Conservation (phyloP, 495 filamentous ascomycete species). For the Chaetomium tenue region DNA sequence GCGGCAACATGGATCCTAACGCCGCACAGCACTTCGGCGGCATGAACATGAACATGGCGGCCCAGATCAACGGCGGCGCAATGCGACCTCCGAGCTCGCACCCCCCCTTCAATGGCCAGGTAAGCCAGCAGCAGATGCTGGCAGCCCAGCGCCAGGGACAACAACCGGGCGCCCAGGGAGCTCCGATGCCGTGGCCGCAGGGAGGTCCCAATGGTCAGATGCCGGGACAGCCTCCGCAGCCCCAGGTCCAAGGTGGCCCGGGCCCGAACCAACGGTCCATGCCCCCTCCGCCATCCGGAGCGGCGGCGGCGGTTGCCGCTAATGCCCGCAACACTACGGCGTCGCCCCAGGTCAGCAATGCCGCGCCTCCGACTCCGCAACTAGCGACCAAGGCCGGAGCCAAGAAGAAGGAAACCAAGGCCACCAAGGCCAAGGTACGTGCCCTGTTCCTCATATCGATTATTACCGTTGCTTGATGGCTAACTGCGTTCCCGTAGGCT, state of each 20-base stretch:
- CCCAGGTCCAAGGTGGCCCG: conserved; percentile 66
- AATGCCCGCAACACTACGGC: conserved; percentile 65
- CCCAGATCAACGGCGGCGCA: conserved; percentile 60
- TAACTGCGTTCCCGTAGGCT: conserved; percentile 44
- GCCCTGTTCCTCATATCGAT: conserved; percentile 23
- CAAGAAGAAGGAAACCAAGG: conserved; percentile 80
- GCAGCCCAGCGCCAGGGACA: conserved; percentile 38
- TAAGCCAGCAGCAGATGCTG: conserved; percentile 51
- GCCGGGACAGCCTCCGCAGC: conserved; percentile 57
- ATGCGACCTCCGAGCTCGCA: conserved; percentile 90
- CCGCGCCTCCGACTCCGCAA: conserved; percentile 84
- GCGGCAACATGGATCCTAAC: conserved; percentile 60
- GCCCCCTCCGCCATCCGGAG: conserved; percentile 79
- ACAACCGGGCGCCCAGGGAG: conserved; percentile 37
- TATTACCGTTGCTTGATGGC: not conserved
- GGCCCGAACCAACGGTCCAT: conserved; percentile 66
- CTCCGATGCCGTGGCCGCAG: conserved; percentile 58
- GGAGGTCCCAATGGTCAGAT: conserved; percentile 63
- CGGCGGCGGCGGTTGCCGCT: conserved; percentile 51
- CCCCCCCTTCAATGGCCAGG: conserved; percentile 66
- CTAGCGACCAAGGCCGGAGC: conserved; percentile 74
- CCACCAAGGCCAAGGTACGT: conserved; percentile 72
- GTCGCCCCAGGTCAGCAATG: conserved; percentile 71
- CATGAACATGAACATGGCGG: conserved; percentile 46
- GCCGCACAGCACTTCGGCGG: conserved; percentile 27